A percentile compares a stretch with the other conserved stretches of the same genome.
These are phyloP conservation scores for Lachnum nothofagi DNA, from an alignment of 2,329 filamentous ascomycete species.

Conservation along the genomic window DNA sequence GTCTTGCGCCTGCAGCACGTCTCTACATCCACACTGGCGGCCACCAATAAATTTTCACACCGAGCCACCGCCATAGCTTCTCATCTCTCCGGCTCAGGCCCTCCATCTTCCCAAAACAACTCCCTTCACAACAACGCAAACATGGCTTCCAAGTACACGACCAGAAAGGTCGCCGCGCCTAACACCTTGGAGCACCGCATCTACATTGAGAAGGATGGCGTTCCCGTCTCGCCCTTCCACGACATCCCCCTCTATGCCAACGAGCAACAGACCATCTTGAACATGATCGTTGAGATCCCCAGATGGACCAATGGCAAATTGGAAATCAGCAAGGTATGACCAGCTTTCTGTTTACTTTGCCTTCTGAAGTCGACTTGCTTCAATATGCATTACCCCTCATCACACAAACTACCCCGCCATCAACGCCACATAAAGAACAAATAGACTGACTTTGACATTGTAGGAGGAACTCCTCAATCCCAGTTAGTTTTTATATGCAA, in stretches of 20 bases:
- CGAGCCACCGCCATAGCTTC: slow-evolving; percentile 39
- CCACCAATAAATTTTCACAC: slow-evolving; percentile 21
- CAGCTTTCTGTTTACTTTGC: slow-evolving; percentile 6
- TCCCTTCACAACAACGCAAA: slow-evolving; percentile 17
- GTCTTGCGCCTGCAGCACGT: slow-evolving; percentile 9
- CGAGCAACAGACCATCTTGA: slow-evolving; percentile 87
- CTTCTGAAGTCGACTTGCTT: slow-evolving; percentile 4
- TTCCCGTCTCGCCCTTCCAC: slow-evolving; percentile 92
- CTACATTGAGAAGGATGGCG: slow-evolving; percentile 96
- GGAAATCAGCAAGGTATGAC: slow-evolving; percentile 62
- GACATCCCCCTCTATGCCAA: slow-evolving; percentile 98
- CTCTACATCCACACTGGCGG: slow-evolving; percentile 20
- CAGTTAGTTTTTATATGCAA: slow-evolving; percentile 44
- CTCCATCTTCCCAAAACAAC: slow-evolving; percentile 20
- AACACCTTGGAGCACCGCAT: slow-evolving; percentile 96
- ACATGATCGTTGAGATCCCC: slow-evolving; percentile 99
- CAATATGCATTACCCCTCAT: slow-evolving; percentile 17
- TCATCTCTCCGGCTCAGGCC: slow-evolving; percentile 40
- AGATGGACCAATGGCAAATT: slow-evolving; percentile 99
- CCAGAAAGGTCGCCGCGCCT: slow-evolving; percentile 82
- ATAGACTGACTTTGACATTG: slow-evolving; percentile 5
- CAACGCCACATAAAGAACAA: background rate
- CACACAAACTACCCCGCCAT: background rate
- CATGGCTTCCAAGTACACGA: slow-evolving; percentile 54
- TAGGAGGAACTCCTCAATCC: slow-evolving; percentile 95